A percentile compares a stretch with the other conserved stretches of the same genome.
Conservation (phyloP, 2,329 filamentous ascomycete species). For the Macrophomina tecta region DNA sequence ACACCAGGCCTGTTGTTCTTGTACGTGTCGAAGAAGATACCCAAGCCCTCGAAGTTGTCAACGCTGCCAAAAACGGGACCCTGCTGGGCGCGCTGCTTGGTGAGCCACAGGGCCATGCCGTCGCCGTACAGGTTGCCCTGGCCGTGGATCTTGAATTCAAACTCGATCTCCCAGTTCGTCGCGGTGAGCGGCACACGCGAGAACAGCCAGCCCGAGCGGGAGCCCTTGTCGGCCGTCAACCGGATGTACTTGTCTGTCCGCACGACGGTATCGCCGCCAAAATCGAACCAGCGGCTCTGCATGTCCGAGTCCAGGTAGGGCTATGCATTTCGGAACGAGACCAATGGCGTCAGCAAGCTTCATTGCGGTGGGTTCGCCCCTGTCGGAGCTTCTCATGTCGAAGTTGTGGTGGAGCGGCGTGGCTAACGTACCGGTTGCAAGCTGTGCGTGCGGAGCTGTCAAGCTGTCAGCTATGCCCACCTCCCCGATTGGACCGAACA, state of each 20-base stretch:
- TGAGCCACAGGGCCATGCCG: slow-evolving; percentile 97
- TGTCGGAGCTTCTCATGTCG: not conserved
- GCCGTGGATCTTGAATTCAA: slow-evolving; percentile 94
- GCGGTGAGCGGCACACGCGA: slow-evolving; percentile 93
- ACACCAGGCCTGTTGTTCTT: slow-evolving; percentile 98
- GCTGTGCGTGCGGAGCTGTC: slow-evolving; percentile 83
- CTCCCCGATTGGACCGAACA: slow-evolving; percentile 27
- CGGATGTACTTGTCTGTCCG: slow-evolving; percentile 82
- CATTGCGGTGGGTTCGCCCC: not conserved
- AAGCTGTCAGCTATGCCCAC: slow-evolving; percentile 27
- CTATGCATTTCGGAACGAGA: slow-evolving; percentile 51
- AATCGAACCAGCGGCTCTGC: slow-evolving; percentile 99
- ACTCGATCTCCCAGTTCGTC: slow-evolving; percentile 97
- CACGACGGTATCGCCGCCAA: slow-evolving; percentile 92
- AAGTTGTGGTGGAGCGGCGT: not conserved
- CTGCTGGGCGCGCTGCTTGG: slow-evolving; percentile 81
- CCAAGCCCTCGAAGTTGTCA: slow-evolving; percentile 91
- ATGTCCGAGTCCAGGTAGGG: slow-evolving; percentile 98
- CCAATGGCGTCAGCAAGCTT: slow-evolving; percentile 21
- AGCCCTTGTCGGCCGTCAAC: slow-evolving; percentile 86
- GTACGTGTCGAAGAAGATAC: slow-evolving; percentile 97
- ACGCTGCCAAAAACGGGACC: slow-evolving; percentile 87
- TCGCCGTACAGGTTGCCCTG: slow-evolving; percentile 91
- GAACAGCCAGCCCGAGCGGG: slow-evolving; percentile 91
- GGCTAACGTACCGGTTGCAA: slow-evolving; percentile 71